These are phyloP conservation scores for Chamaecrista fasciculata DNA, from an alignment of 306 rosid genomes.

Conservation along the genomic window DNA sequence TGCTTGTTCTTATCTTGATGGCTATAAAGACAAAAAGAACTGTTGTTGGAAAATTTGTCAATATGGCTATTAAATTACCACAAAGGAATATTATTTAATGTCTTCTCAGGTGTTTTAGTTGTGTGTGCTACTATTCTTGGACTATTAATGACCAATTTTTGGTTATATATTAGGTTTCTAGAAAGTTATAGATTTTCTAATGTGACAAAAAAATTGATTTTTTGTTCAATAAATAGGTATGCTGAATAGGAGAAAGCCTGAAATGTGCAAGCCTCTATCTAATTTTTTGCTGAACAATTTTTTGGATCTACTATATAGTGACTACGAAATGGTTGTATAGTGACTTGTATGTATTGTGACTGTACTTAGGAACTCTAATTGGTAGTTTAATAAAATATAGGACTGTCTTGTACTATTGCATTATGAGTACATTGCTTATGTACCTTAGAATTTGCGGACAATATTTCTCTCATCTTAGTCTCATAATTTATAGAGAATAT, in stretches of 20 bases:
- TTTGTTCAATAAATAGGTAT: not conserved
- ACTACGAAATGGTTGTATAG: no score
- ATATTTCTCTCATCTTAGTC: no score
- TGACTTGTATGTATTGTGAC: no score
- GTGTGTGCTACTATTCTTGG: not conserved
- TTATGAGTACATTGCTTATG: no score
- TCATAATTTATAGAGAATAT: no score
- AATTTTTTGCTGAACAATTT: not conserved
- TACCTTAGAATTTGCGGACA: no score
- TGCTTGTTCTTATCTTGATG: slow-evolving; percentile 8
- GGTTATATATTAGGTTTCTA: not conserved
- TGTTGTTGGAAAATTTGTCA: not conserved
- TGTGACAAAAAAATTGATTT: no score
- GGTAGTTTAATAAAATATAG: no score
- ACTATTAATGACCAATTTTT: not conserved
- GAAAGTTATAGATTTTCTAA: not conserved
- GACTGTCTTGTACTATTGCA: no score
- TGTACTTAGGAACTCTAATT: no score
- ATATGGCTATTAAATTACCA: not conserved
- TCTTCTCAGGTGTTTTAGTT: not conserved
- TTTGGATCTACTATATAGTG: no score
- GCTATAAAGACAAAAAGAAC: not conserved
- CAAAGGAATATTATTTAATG: not conserved
- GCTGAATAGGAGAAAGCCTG: not conserved
- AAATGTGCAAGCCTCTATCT: not conserved